Percentiles rank a stretch among this genome's conserved stretches.
Evolutionary conservation across 306 rosid genomes (phyloP).

Genomic region (Inga leiocalycina): DNA sequence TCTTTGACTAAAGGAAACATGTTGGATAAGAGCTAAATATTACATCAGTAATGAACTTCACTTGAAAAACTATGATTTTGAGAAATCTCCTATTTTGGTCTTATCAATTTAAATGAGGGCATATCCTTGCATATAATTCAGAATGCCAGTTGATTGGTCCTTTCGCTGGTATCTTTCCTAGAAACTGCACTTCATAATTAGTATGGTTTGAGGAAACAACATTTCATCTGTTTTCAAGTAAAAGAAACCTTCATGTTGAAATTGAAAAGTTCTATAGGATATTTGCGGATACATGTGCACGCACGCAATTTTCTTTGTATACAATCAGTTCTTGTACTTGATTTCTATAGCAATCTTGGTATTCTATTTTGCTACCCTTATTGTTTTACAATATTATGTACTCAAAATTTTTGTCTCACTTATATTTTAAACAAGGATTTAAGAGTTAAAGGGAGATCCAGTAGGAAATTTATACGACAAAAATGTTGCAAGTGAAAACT

Average conservation of each 20-base stretch:
- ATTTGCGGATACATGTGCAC: background rate
- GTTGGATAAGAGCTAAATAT: slow-evolving; percentile 5
- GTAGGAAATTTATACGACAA: slow-evolving; percentile 14
- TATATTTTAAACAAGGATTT: slow-evolving; percentile 14
- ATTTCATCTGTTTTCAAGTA: background rate
- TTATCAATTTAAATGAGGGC: background rate
- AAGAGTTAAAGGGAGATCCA: background rate
- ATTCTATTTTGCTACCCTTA: slow-evolving; percentile 22
- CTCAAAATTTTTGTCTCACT: background rate
- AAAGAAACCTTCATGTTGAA: background rate
- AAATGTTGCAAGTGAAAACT: background rate
- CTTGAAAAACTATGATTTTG: background rate
- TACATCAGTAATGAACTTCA: background rate
- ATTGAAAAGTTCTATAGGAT: background rate
- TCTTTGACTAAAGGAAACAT: slow-evolving; percentile 15
- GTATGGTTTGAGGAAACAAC: background rate
- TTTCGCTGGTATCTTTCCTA: background rate
- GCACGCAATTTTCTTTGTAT: background rate
- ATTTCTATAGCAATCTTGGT: slow-evolving; percentile 17
- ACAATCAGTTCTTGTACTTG: slow-evolving; percentile 10
- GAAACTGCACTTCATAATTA: slow-evolving; percentile 1
- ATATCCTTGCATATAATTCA: background rate
- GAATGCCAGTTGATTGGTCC: slow-evolving; percentile 1
- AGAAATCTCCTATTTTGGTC: background rate
- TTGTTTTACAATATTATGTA: background rate